phyloP scores from a whole-genome alignment of 192 early-diverging fungal genomes.

The Diversispora epigaea region DNA sequence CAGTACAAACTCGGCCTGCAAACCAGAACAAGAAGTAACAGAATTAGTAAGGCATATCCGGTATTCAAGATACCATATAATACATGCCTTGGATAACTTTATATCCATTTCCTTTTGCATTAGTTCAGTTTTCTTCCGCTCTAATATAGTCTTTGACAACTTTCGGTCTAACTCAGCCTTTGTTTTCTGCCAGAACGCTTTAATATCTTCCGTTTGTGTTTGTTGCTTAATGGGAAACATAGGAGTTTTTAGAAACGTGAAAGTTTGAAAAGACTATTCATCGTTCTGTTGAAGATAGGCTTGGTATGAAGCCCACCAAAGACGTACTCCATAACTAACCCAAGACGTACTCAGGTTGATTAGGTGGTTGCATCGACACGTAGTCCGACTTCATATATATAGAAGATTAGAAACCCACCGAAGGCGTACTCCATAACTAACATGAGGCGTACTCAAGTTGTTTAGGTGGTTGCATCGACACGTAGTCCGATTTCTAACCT shows the following conservation, averaged over 20 bases:
- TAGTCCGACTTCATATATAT: constrained; percentile 3
- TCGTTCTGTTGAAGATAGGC: not conserved
- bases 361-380: not conserved
- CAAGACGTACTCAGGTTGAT: not conserved
- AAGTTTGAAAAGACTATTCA: not conserved
- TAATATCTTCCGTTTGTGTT: constrained; percentile 2
- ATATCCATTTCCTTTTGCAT: not conserved
- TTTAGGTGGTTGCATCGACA: constrained; percentile 1
- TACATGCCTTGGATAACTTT: constrained; percentile 1
- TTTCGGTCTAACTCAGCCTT: not conserved
- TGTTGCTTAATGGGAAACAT: constrained; percentile 5
- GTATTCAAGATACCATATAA: constrained; percentile 2
- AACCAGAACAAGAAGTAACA: not conserved
- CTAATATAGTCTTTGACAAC: not conserved
- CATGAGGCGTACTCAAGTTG: not conserved
- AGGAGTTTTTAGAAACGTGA: not conserved
- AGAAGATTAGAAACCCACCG: not conserved
- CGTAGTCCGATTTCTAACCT: constrained; percentile 13
- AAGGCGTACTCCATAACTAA: constrained; percentile 8
- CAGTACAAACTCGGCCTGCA: not conserved
- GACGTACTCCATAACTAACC: constrained; percentile 7
- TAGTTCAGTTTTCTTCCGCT: constrained; percentile 1
- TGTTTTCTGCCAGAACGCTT: not conserved
- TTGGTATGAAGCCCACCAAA: constrained; percentile 1
- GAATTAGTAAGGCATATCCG: not conserved